Base-by-base conservation (phyloP, 2,329 filamentous ascomycete species). In the Ilyonectria sp. region DNA sequence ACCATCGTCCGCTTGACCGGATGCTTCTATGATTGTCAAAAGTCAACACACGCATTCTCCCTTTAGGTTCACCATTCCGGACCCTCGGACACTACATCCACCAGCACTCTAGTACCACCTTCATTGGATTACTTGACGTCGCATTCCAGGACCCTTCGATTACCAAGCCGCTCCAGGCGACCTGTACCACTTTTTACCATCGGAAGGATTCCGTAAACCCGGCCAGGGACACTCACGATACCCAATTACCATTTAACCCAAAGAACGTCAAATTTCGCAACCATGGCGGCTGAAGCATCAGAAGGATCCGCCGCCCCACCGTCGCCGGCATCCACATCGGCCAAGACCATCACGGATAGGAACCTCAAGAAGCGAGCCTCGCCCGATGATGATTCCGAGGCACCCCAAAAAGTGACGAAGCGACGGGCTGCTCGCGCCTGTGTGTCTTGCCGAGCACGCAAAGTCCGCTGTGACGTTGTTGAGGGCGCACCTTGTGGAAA, bases 391-490 rank as follows among this genome's bases (percentile, higher is more conserved):
- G 77, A 77, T 33, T 73, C 74, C 8, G 78, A 77, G 21, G 75
- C 75, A 13, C 76, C 81, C 11, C 78, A 82, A 67, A 90, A 90
- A 77, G 76, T 86, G 69, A 88, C 83, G 60, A 98, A 97, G 83
- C 89, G 94, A 76, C 89, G 95, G 77, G 94, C 95, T n/a, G 94
- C 94, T 10, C 93, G 95, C 74, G 95, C 95, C 19, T 98, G 95
- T 80, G 93, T 94, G 69, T 94, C 92, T 75, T 97, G 95, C 82
- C 89, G 95, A 75, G 91, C 93, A 64, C 91, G 95, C 78, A 98
- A 98, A 80, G 95, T 98, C 47, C 90, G 95, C 64, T 98, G 95
- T 84, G 95, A 98, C 83, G 94, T 97, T 63, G 94, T 96, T 66
- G 94, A 97, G 80, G 92, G 92, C 55, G 92, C 92, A 49, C 94